Base-by-base conservation (phyloP, 768 basidiomycete species). In the Candolleomyces aberdarensis region DNA sequence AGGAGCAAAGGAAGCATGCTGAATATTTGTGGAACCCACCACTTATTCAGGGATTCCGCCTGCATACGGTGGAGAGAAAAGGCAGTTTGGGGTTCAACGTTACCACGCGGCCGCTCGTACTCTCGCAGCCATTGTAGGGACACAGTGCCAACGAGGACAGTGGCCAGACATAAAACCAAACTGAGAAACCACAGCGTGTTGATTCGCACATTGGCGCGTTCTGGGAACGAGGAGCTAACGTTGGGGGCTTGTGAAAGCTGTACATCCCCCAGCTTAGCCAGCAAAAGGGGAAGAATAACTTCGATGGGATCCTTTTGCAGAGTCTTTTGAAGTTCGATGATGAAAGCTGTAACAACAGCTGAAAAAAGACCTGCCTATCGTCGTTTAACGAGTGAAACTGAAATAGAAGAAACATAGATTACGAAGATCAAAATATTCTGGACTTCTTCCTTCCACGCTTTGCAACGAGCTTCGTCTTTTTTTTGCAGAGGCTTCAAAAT, bases 11-110 rank as follows among this genome's bases (percentile, higher is more conserved):
- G 71, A 17, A 75, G 66, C 4, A 64, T 46, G 3, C 70, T 64
- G 6, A 74, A 53, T n/a, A 73, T 72, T 17, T 59, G 50, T 0
- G 70, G 71, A 11, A 75, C 69, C 15, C 66, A 60, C 74, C 74
- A 75, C 14, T 39, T 54, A 7, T 65, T n/a, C 17, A 74, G 61
- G 10, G 70, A 71, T 39, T 74, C 68, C 46, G 67, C 68, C 4
- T 71, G 71, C 60, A 74, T 62, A 36, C 71, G 71, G 13, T 71
- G 66, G 5, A 69, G 59, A 11, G 65, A 56, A 19, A 69, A 55
- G 6, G 64, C 61, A 13, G 40, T 40, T 19, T 55, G 53, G 15
- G 53, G 53, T 15, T 55, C 53, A 19, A 55, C 32, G 41, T 63
- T 64, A 22, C 14, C 26, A 20, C 10, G 44, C 11, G 26, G 19